Base-by-base conservation (phyloP, 108 stramenopile species). In the Discostella pseudostelligera region DNA sequence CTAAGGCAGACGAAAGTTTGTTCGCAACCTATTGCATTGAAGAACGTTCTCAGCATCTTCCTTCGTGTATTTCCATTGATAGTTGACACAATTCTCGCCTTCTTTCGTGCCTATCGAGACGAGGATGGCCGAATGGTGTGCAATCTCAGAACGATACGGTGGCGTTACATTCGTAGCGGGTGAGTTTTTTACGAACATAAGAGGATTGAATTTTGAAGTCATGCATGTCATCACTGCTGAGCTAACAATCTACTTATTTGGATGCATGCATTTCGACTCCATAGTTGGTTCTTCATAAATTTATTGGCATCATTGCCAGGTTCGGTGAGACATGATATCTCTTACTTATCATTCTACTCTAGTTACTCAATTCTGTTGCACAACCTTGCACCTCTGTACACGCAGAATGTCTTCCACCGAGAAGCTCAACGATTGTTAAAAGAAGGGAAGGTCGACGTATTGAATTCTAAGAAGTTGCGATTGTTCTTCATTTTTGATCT, bases 11-110 rank as follows among this genome's bases (percentile, higher is more conserved):
- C n/a, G n/a, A n/a, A n/a, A n/a, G n/a, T n/a, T n/a, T n/a, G n/a
- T n/a, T n/a, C n/a, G n/a, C n/a, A n/a, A n/a, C n/a, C n/a, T n/a
- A n/a, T n/a, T 10, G 26, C 49, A 29, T 28, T 26, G 20, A 4
- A 17, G 10, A 39, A 2, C 36, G 16, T 17, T 16, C 26, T 67
- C 44, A 32, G 46, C 26, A 44, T 10, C 11, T 45, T 29, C 12
- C 14, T 24, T 22, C 28, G 32, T 59, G 29, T 8, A 60, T 39
- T 36, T 51, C n/a, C 16, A 16, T 53, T 12, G 35, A 60, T 39
- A 72, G 67, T 74, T 45, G 83, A 83, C 46, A 77, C 79, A 8
- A 81, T 83, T 57, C 29, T 83, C 4, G 40, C 40, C 35, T 83
- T 83, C 61, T 83, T 80, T 47, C 58, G 83, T 4, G 51, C 69